These are phyloP conservation scores for Scopulariopsis brevicaulis DNA, from an alignment of 2,329 filamentous ascomycete genomes.

Conservation along the genomic window DNA sequence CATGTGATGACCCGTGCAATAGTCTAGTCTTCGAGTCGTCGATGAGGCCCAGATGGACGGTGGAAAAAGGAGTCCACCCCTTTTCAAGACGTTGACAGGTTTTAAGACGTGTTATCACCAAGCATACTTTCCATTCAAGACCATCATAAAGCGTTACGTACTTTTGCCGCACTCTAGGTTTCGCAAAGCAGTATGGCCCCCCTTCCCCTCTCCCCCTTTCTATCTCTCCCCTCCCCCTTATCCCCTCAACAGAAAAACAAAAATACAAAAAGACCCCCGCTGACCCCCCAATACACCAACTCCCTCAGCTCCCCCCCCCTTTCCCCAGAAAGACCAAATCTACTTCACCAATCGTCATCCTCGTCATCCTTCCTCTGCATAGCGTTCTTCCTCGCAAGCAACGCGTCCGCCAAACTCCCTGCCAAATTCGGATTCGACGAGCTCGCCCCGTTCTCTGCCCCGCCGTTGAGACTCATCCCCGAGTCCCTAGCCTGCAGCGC, in stretches of 20 bases:
- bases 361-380: slow-evolving; percentile 63
- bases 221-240: neutral
- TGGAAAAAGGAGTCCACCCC: too few relatives aligned
- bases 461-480: slow-evolving; percentile 46
- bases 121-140: too few relatives aligned
- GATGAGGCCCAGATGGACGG: too few relatives aligned
- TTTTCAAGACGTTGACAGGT: too few relatives aligned
- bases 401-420: slow-evolving; percentile 67
- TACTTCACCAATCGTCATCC: slow-evolving; percentile 57
- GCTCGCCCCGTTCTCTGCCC: slow-evolving; percentile 37
- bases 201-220: neutral
- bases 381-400: slow-evolving; percentile 63
- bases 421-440: slow-evolving; percentile 57
- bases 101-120: too few relatives aligned
- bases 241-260: neutral
- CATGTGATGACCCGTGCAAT: too few relatives aligned
- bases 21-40: too few relatives aligned
- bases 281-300: neutral
- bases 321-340: neutral
- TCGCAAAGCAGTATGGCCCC: neutral
- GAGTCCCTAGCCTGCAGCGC: slow-evolving; percentile 58
- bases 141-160: neutral
- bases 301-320: neutral
- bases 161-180: neutral
- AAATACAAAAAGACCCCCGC: neutral